Conservation (phyloP, 169 alveolate species). For the Besnoitia besnoiti region DNA sequence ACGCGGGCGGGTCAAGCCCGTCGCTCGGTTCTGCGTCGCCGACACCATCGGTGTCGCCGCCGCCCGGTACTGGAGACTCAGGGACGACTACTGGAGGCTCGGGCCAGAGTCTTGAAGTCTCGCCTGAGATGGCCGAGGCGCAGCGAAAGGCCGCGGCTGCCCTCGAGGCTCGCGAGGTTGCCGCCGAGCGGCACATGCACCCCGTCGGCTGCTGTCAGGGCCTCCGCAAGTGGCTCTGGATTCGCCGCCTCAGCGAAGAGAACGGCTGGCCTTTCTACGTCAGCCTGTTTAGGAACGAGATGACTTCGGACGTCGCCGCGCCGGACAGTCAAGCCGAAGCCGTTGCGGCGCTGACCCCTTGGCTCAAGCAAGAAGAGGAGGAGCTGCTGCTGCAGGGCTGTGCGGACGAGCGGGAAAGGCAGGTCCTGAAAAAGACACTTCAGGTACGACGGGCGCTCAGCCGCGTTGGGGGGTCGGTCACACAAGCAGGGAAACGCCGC, state of each 20-base stretch:
- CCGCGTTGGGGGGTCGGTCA: not conserved
- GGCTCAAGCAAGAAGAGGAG: not conserved
- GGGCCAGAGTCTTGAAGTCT: not conserved
- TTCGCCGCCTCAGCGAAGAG: slow-evolving; percentile 10
- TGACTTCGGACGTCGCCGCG: not conserved
- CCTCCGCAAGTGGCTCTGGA: slow-evolving; percentile 24
- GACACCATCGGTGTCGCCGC: no score
- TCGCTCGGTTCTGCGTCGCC: no score
- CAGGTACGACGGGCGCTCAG: not conserved
- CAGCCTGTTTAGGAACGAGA: not conserved
- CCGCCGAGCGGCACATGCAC: slow-evolving; percentile 1
- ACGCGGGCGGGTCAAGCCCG: no score
- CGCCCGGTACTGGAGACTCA: no score
- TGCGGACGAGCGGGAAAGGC: not conserved
- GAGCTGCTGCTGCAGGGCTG: not conserved
- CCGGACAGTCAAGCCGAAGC: not conserved
- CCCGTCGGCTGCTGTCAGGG: slow-evolving; percentile 22
- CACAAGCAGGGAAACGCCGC: no score
- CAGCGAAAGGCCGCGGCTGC: not conserved
- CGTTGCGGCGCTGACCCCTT: not conserved
- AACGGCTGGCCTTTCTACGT: slow-evolving; percentile 24
- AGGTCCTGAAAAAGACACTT: not conserved
- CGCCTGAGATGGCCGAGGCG: not conserved
- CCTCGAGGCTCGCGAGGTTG: not conserved
- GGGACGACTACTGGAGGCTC: no score